Evolutionary conservation across 1,139 yeast species (phyloP).

Genomic region (Blastobotrys petasosporus): DNA sequence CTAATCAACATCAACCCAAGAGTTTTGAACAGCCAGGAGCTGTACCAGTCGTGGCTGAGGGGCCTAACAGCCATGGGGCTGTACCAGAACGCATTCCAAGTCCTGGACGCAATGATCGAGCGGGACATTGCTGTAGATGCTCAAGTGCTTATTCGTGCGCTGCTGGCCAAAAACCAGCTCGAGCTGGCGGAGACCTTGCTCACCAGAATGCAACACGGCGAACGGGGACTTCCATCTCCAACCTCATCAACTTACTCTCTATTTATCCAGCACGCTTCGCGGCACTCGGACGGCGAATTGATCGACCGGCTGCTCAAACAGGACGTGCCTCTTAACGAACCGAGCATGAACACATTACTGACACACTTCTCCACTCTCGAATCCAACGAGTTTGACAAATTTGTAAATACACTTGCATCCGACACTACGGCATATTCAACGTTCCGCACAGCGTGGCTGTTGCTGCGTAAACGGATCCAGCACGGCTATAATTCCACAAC

Average conservation of each 20-base stretch:
- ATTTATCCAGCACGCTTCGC: slow-evolving; percentile 25
- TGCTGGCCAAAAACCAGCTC: slow-evolving; percentile 19
- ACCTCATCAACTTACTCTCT: slow-evolving; percentile 21
- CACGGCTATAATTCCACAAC: neutral
- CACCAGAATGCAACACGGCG: slow-evolving; percentile 18
- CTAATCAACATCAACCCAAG: slow-evolving; percentile 23
- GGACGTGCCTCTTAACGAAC: neutral
- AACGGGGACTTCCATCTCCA: slow-evolving; percentile 16
- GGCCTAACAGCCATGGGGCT: slow-evolving; percentile 25
- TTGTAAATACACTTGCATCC: neutral
- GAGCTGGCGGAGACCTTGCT: slow-evolving; percentile 20
- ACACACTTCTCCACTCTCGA: slow-evolving; percentile 9
- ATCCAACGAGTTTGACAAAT: slow-evolving; percentile 14
- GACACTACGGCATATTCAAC: slow-evolving; percentile 4
- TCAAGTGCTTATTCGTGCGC: slow-evolving; percentile 21
- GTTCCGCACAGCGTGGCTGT: slow-evolving; percentile 20
- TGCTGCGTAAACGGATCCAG: slow-evolving; percentile 22
- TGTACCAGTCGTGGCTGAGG: slow-evolving; percentile 28
- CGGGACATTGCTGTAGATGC: slow-evolving; percentile 19
- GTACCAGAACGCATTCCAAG: slow-evolving; percentile 22
- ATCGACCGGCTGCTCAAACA: slow-evolving; percentile 18
- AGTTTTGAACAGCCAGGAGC: slow-evolving; percentile 20
- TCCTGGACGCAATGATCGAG: slow-evolving; percentile 25
- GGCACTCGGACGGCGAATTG: slow-evolving; percentile 18
- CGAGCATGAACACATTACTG: slow-evolving; percentile 5